Base-by-base conservation (phyloP, 176 grass and related monocot species). In the Calamus simplicifolius region DNA sequence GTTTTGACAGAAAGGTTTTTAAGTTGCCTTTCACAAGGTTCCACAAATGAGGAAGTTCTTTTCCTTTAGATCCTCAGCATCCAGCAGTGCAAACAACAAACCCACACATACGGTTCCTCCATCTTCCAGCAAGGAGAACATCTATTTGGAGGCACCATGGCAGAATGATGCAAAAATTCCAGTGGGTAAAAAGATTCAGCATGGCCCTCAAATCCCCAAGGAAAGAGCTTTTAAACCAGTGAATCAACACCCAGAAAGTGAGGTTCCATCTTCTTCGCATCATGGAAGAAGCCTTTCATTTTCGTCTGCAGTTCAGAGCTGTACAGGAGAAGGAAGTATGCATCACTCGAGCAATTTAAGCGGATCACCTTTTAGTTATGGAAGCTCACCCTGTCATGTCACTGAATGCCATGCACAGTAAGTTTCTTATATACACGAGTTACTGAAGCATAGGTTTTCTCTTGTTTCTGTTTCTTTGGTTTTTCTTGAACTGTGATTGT, bases 11-110 rank as follows among this genome's bases (percentile, higher is more conserved):
- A 43, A 43, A 43, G 12, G 35, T 43, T 7, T 43, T 43, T 43
- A 10, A 31, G 2, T 43, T 43, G 10, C 35, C 35, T 43, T 43
- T 43, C 12, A 13, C 6, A 43, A 43, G 5, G 1, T 43, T 43
- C 12, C 35, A 43, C 8, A 75, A 50, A 93, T 87, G 84, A 87
- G 69, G 75, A 82, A 80, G 58, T 87, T 87, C 76, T 93, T 93
- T 62, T 54, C 77, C 16, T 81, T 87, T 49, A 69, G 83, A 70
- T 84, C 84, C 4, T 87, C 73, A 61, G 67, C 76, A 64, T 59
- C 69, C 27, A 54, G 49, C 67, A 93, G 67, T 72, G 74, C 29
- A 62, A 54, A 26, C 54, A 73, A 12, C 26, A 54, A 54, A 7
- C 35, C 35, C 8, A 43, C 35, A 43, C 35, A 7, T 48, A 19